Evolutionary conservation across 768 basidiomycete genomes (phyloP), one percentile per base, ranked within the genome.

Genomic region (Pisolithus sp.): DNA sequence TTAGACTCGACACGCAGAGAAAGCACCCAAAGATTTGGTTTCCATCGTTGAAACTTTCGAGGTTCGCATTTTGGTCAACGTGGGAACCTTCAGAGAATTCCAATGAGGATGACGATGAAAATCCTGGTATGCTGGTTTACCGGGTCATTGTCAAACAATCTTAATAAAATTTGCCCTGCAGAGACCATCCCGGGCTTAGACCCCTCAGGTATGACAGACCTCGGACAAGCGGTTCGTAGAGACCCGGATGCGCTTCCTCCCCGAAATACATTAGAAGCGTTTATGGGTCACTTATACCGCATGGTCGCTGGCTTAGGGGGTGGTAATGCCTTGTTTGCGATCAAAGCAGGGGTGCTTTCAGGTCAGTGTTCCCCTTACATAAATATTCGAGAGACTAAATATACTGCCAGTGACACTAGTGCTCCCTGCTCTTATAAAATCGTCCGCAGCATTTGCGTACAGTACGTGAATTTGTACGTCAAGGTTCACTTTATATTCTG

Each of bases 191-290:
- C 82, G 53, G 84, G 85, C 7, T 65, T 82, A 10, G 70, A 76
- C 24, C 71, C 70, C 1, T 63, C 65, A 8, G 57, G 62, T 44
- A 59, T 67, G 36, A 62, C 72, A 2, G 83, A 86, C 57, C 72
- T 88, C 0, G 84, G 82, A 3, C 57, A 74, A 36, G 77, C 86
- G 1, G 65, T 70, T 15, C 71, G 75, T 3, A 74, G 87, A 24
- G 86, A 90, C 65, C 86, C 87, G 0, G 87, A 90, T 61, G 86
- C 84, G 0, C 64, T 89, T 0, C 86, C 88, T 1, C 87, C 88
- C 0, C 61, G 72, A 2, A 89, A 86, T 56, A 46, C 55, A 2
- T 66, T 86, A 30, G 85, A 89, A 61, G 67, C 60, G 37, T 52
- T 75, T 1, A 74, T 80, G 74, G 73, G 72, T 43, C 59, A 67